phyloP scores from a whole-genome alignment of 1,139 yeast species.

The Yamadazyma oceani region DNA sequence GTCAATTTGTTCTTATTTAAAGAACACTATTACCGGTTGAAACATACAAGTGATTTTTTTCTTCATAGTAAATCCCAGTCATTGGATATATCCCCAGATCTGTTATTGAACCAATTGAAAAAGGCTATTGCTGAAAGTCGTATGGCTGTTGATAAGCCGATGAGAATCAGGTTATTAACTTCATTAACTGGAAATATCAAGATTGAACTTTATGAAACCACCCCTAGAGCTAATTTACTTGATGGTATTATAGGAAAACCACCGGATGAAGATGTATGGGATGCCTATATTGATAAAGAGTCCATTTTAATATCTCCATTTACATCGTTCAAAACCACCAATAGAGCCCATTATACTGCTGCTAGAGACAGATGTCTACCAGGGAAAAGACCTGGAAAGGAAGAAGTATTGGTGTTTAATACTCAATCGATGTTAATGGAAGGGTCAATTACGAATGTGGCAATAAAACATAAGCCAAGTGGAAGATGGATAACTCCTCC shows the following conservation, averaged over 20 bases:
- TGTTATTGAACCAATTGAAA: conserved; percentile 46
- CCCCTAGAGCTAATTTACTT: conserved; percentile 37
- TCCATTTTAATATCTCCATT: conserved; percentile 65
- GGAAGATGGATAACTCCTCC: conserved; percentile 79
- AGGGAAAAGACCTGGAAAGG: conserved; percentile 33
- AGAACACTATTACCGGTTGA: conserved; percentile 63
- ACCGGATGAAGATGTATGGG: conserved; percentile 38
- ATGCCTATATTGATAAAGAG: conserved; percentile 59
- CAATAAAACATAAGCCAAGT: conserved; percentile 43
- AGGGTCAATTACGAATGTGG: conserved; percentile 83
- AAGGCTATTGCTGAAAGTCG: conserved; percentile 34
- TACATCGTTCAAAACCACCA: conserved; percentile 87
- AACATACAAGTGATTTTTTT: conserved; percentile 56
- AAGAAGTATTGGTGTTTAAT: conserved; percentile 75
- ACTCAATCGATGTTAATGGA: conserved; percentile 65
- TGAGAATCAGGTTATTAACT: conserved; percentile 61
- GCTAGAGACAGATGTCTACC: conserved; percentile 57
- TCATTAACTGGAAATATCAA: conserved; percentile 47
- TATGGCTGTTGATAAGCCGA: conserved; percentile 36
- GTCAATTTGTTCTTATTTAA: conserved; percentile 58
- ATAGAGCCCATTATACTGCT: conserved; percentile 58
- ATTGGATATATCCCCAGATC: conserved; percentile 40
- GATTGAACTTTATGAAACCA: conserved; percentile 50
- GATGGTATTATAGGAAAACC: conserved; percentile 33
- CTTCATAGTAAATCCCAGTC: conserved; percentile 18